phyloP scores from a whole-genome alignment of 139 green algal species.

The Limnomonas spitsbergensis region DNA sequence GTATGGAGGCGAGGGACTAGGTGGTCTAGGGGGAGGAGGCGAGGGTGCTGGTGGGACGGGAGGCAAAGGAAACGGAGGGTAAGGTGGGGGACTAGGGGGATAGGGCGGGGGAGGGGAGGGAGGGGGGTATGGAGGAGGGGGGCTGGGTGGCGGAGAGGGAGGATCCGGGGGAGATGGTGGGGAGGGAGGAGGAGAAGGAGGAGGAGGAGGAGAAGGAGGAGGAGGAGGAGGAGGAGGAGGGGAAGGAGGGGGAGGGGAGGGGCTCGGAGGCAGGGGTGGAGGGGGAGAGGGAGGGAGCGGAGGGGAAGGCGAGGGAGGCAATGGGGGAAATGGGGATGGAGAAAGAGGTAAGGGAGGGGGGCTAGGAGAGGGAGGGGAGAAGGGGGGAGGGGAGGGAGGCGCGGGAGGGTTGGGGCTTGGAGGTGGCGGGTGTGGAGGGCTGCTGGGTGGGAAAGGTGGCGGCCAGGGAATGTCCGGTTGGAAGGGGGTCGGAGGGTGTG shows the following conservation, averaged over 20 bases:
- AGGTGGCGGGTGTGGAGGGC: not conserved
- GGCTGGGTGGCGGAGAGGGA: not conserved
- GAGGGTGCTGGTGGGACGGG: not conserved
- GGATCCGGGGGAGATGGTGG: not conserved
- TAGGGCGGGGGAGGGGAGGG: too few species aligned
- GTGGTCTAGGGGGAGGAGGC: not conserved
- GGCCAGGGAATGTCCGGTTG: not conserved
- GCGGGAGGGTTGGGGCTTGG: not conserved
- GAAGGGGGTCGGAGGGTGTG: not conserved
- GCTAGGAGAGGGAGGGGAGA: not conserved
- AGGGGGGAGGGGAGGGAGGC: conserved; percentile 3
- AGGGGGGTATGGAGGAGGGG: not conserved
- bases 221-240: not conserved
- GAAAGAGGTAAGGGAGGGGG: not conserved
- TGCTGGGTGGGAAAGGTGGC: not conserved
- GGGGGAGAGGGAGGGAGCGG: too few species aligned
- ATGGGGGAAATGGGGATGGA: not conserved
- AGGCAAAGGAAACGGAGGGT: not conserved
- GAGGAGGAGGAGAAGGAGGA: not conserved
- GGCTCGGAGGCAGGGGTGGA: not conserved
- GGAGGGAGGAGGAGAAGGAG: not conserved
- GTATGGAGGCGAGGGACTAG: not conserved
- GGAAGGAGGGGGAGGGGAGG: not conserved
- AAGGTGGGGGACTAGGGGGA: not conserved
- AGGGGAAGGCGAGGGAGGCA: not conserved